These are phyloP conservation scores for Pseudocohnilembus persalinus DNA, from an alignment of 169 alveolate genomes.

Conservation along the genomic window DNA sequence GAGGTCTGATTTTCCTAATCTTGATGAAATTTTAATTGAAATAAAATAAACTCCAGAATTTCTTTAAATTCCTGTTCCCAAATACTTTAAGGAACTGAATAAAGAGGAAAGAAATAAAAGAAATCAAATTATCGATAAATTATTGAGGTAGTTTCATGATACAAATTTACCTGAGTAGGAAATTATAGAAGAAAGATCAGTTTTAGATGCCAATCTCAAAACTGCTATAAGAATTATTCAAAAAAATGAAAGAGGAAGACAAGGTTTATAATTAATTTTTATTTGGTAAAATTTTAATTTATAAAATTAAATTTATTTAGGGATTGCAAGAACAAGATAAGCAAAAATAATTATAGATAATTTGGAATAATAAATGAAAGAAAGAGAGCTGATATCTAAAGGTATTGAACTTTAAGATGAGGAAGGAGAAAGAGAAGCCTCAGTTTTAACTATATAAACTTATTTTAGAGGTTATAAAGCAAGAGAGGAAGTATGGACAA, in stretches of 20 bases:
- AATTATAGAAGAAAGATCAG: conserved; percentile 55
- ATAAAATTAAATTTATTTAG: conserved; percentile 18
- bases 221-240: conserved; percentile 61
- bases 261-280: neutral
- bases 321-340: conserved; percentile 47
- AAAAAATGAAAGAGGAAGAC: conserved; percentile 67
- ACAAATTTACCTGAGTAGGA: conserved; percentile 66
- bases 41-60: conserved; percentile 67
- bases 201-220: conserved; percentile 59
- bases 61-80: conserved; percentile 74
- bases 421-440: conserved; percentile 46
- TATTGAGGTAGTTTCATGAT: conserved; percentile 59
- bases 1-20: conserved; percentile 44
- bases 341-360: conserved; percentile 36
- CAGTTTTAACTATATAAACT: conserved; percentile 30
- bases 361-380: conserved; percentile 17
- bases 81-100: conserved; percentile 71
- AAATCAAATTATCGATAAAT: conserved; percentile 43
- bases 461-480: conserved; percentile 44
- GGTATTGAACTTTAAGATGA: conserved; percentile 37
- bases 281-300: neutral
- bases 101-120: conserved; percentile 40
- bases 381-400: conserved; percentile 23
- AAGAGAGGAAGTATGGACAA: conserved; percentile 32
- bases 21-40: conserved; percentile 54